These are phyloP conservation scores for Erysimum cheiri DNA, from an alignment of 441 rosid species.

Conservation along the genomic window DNA sequence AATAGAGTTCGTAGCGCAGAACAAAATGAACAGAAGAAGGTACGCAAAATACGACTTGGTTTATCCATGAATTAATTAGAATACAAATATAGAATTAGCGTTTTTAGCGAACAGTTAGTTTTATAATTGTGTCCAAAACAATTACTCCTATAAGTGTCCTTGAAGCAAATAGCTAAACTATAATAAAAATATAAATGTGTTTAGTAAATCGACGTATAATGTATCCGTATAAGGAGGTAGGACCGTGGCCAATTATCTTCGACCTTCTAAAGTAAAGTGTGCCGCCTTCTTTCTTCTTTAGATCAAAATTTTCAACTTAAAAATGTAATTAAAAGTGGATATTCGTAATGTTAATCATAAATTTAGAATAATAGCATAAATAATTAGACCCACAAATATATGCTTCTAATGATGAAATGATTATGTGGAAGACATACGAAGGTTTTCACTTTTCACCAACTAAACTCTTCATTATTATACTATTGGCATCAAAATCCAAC, in stretches of 20 bases:
- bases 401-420: constrained; percentile 46
- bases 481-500: constrained; percentile 26
- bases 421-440: constrained; percentile 44
- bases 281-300: constrained; percentile 31
- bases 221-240: neutral
- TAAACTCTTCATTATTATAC: constrained; percentile 18
- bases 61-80: constrained; percentile 12
- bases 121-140: constrained; percentile 2
- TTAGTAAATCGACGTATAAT: constrained; percentile 10
- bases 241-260: constrained; percentile 20
- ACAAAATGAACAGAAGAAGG: constrained; percentile 11
- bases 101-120: neutral
- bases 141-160: neutral
- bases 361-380: constrained; percentile 2
- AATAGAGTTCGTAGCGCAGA: neutral
- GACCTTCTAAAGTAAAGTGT: constrained; percentile 30
- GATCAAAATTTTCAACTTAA: neutral
- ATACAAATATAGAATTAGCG: neutral
- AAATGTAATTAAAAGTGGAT: constrained; percentile 26
- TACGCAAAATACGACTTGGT: constrained; percentile 32
- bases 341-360: constrained; percentile 27
- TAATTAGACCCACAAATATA: constrained; percentile 34
- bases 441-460: constrained; percentile 45
- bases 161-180: constrained; percentile 24
- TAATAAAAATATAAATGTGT: constrained; percentile 13